Conservation (phyloP, 164 flowering plant genomes). For the Annona cherimola region DNA sequence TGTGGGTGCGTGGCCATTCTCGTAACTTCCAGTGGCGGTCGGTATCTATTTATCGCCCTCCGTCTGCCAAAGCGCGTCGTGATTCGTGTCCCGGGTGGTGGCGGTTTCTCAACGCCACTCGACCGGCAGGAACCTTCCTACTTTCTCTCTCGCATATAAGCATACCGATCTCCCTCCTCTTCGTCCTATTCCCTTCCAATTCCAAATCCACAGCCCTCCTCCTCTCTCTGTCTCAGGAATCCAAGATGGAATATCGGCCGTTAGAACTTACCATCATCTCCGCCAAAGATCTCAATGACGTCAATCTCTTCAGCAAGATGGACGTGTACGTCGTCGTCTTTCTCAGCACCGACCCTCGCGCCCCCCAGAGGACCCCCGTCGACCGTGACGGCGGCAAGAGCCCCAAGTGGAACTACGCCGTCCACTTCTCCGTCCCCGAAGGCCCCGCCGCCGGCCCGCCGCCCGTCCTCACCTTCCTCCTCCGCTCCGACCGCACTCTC, state of each 20-base stretch:
- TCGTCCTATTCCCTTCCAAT: neutral
- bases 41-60: neutral
- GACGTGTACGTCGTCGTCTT: conserved; percentile 29
- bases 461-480: conserved; percentile 27
- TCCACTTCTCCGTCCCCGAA: conserved; percentile 35
- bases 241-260: conserved; percentile 27
- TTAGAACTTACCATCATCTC: conserved; percentile 30
- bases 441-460: conserved; percentile 25
- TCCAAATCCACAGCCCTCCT: neutral
- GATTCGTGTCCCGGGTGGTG: no score
- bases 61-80: no score
- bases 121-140: neutral
- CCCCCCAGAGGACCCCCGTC: conserved; percentile 23
- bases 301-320: conserved; percentile 31
- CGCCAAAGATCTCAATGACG: conserved; percentile 35
- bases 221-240: neutral
- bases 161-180: neutral
- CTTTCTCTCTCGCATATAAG: neutral
- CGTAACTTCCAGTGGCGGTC: neutral
- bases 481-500: conserved; percentile 36
- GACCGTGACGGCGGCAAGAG: conserved; percentile 36
- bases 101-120: neutral
- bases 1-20: neutral
- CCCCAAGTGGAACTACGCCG: conserved; percentile 51
- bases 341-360: conserved; percentile 22